These are phyloP conservation scores for Lactarius quietus DNA, from an alignment of 768 basidiomycete genomes.

Conservation along the genomic window DNA sequence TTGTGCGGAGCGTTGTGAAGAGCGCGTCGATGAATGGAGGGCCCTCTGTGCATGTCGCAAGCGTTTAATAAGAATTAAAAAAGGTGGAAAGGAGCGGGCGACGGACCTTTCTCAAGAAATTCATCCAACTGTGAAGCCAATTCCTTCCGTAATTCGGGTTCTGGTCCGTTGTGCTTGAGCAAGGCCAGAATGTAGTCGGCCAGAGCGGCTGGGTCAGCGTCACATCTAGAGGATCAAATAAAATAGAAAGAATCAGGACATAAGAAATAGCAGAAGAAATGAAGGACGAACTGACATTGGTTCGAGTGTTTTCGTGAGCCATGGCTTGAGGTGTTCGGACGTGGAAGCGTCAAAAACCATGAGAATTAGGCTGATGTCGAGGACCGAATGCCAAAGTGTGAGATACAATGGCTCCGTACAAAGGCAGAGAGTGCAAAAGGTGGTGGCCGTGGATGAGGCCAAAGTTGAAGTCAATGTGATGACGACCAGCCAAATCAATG, in stretches of 20 bases:
- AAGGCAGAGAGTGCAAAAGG: not conserved
- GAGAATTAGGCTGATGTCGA: not conserved
- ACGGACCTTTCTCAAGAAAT: conserved; percentile 86
- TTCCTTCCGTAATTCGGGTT: conserved; percentile 78
- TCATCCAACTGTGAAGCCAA: conserved; percentile 77
- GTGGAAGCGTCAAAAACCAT: conserved; percentile 72
- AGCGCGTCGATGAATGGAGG: conserved; percentile 77
- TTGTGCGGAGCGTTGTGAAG: conserved; percentile 79
- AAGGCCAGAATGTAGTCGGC: conserved; percentile 94
- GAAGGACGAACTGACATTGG: conserved; percentile 64
- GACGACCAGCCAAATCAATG: no score
- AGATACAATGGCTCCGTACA: not conserved
- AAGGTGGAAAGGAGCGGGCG: conserved; percentile 19
- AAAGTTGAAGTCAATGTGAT: not conserved
- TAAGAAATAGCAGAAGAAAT: not conserved
- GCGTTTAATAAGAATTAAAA: conserved; percentile 12
- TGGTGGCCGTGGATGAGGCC: not conserved
- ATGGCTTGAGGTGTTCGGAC: conserved; percentile 69
- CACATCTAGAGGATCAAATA: conserved; percentile 57
- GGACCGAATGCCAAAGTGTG: not conserved
- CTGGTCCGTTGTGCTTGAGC: conserved; percentile 83
- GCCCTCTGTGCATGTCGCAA: conserved; percentile 46
- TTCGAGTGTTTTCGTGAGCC: conserved; percentile 85
- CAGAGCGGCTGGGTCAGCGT: conserved; percentile 91
- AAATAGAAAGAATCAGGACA: conserved; percentile 14